Percentiles rank a stretch among this genome's conserved stretches.
These are phyloP conservation scores for Cordyceps pruinosa DNA, from an alignment of 2,329 filamentous ascomycete genomes.

Conservation along the genomic window DNA sequence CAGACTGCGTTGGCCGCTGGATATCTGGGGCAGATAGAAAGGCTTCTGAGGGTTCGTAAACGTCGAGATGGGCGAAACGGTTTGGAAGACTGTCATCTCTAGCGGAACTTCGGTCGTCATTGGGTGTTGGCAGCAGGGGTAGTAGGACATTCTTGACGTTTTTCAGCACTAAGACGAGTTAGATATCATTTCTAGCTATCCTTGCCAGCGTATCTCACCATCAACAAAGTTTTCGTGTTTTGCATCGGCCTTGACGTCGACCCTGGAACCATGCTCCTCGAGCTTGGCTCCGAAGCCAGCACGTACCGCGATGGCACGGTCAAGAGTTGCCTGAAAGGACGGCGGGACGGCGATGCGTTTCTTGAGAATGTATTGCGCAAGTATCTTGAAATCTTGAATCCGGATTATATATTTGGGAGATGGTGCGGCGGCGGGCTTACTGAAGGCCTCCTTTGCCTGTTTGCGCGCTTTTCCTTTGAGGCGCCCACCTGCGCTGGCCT, in stretches of 20 bases:
- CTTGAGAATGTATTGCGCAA: conserved; percentile 10
- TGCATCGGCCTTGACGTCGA: neutral
- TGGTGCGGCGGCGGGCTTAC: neutral
- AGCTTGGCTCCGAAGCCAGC: conserved; percentile 15
- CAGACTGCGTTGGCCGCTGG: conserved; percentile 25
- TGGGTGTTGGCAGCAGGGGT: conserved; percentile 2
- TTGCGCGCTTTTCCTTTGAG: neutral
- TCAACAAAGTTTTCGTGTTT: conserved; percentile 1
- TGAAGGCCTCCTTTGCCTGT: neutral
- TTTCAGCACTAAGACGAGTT: neutral
- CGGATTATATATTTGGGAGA: conserved; percentile 11
- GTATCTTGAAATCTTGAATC: conserved; percentile 17
- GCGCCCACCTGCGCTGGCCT: neutral
- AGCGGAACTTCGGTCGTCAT: neutral
- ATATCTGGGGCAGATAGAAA: conserved; percentile 23
- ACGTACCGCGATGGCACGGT: conserved; percentile 16
- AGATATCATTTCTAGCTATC: neutral
- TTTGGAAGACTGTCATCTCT: neutral
- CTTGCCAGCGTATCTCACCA: neutral
- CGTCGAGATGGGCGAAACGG: neutral
- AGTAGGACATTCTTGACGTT: conserved; percentile 16
- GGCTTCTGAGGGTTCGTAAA: conserved; percentile 11
- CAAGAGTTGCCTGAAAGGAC: conserved; percentile 13
- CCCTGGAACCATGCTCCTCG: neutral
- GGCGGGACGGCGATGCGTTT: conserved; percentile 14